A percentile compares a stretch with the other conserved stretches of the same genome.
Evolutionary conservation across 2,329 filamentous ascomycete species (phyloP).

Genomic region (Nannizziopsis arthrosporioides): DNA sequence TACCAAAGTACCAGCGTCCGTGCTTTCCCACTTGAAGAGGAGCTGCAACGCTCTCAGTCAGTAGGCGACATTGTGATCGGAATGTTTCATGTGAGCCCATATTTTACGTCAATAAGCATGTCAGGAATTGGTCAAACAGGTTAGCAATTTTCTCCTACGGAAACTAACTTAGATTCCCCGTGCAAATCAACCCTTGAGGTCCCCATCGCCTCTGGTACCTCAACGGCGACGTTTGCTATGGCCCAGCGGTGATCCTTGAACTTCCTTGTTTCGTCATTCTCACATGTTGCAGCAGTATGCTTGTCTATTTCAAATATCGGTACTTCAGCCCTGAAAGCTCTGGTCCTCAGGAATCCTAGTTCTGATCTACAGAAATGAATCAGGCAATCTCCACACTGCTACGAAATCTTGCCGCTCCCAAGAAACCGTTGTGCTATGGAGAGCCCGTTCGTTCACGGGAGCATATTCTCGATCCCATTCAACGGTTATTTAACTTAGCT

Average conservation of each 20-base stretch:
- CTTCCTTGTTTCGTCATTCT: conserved; percentile 8
- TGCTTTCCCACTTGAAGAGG: conserved; percentile 1
- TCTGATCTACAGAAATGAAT: conserved; percentile 8
- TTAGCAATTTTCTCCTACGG: neutral
- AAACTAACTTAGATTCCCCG: conserved; percentile 6
- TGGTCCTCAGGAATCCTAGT: conserved; percentile 3
- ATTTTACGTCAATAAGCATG: neutral
- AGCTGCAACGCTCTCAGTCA: neutral
- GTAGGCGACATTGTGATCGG: conserved; percentile 3
- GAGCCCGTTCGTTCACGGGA: conserved; percentile 2
- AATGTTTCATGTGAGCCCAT: conserved; percentile 7
- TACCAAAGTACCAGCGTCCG: neutral
- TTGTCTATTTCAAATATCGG: conserved; percentile 3
- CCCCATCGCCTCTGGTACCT: neutral
- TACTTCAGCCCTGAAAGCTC: conserved; percentile 11
- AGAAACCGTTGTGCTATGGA: conserved; percentile 1
- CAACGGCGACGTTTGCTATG: neutral
- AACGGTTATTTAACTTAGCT: conserved; percentile 4
- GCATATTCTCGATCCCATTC: conserved; percentile 1
- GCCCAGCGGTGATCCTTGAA: neutral
- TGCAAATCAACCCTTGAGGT: neutral
- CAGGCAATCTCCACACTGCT: conserved; percentile 9
- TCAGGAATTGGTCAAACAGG: neutral
- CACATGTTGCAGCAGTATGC: conserved; percentile 3
- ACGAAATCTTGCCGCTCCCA: neutral